Conservation (phyloP, 352 stramenopile species). For the Elongisporangium anandrum region DNA sequence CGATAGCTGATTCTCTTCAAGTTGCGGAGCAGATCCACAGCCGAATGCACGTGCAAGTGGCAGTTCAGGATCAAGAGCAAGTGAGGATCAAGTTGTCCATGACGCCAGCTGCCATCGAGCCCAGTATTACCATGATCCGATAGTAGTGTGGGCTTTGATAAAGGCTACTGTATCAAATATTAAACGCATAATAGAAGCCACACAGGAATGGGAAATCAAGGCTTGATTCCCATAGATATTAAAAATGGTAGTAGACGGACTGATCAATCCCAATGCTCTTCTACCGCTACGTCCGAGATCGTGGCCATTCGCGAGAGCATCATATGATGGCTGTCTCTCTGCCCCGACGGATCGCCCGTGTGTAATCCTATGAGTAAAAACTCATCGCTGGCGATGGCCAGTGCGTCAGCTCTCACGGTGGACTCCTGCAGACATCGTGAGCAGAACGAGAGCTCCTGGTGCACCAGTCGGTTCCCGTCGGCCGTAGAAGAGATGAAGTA, state of each 20-base stretch:
- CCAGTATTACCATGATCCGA: not conserved
- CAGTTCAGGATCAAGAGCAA: not conserved
- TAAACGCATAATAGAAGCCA: no score
- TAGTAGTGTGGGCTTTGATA: no score
- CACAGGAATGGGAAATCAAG: no score
- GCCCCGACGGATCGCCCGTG: not conserved
- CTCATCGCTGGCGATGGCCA: constrained; percentile 17
- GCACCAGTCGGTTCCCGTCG: constrained; percentile 11
- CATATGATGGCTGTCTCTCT: not conserved
- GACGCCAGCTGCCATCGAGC: not conserved
- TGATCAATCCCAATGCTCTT: not conserved
- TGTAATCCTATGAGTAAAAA: constrained; percentile 3
- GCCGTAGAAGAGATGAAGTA: constrained; percentile 18
- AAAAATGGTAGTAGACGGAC: not conserved
- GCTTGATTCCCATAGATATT: not conserved
- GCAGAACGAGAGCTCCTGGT: constrained; percentile 28
- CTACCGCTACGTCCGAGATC: not conserved
- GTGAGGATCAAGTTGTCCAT: not conserved
- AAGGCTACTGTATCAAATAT: no score
- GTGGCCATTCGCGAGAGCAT: not conserved
- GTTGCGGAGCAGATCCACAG: not conserved
- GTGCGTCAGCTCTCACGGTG: constrained; percentile 8
- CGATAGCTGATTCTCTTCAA: not conserved
- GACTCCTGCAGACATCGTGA: constrained; percentile 18
- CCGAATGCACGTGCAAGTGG: not conserved